Evolutionary conservation across 1,139 yeast genomes (phyloP), one percentile per base, ranked within the genome.

Genomic region (Candida sojae): DNA sequence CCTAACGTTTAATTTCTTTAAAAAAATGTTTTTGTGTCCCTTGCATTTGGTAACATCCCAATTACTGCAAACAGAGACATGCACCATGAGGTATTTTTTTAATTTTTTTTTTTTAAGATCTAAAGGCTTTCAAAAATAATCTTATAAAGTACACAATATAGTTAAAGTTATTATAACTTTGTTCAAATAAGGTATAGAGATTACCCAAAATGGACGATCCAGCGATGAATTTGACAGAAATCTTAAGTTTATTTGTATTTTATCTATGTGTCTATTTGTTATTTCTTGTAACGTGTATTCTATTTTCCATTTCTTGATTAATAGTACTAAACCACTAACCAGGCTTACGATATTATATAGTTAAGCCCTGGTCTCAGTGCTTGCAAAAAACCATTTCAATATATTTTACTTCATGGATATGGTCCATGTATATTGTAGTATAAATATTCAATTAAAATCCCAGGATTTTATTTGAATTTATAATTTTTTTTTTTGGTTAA

Each of bases 161-260:
- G 9, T 26, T 6, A 26, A 26, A 26, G 29, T 26, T 26, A 26
- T 6, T 26, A 26, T 5, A 26, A 26, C 11, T 10, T 35, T 4
- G 12, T 4, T 25, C 28, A 21, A 32, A 32, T 13, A n/a, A 31
- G 6, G 36, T 23, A 40, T 12, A 9, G 6, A 7, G 11, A 17
- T 32, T 40, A 32, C 43, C 43, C 30, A 32, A 40, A 32, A 23
- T 12, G 34, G 43, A 40, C n/a, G 37, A 32, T 31, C 43, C 43
- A 40, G 43, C 43, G 13, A 17, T 31, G 32, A 23, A 40, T 40
- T 29, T 26, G n/a, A 11, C 9, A 36, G 10, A 25, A n/a, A 5
- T 12, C 39, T 12, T 25, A 13, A 5, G 12, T 4, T 11, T 12
- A 30, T 31, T 36, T 36, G 39, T 30, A 36, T 8, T 36, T 23